These are phyloP conservation scores for Agaricus sinodeliciosus DNA, from an alignment of 768 basidiomycete genomes.

Conservation along the genomic window DNA sequence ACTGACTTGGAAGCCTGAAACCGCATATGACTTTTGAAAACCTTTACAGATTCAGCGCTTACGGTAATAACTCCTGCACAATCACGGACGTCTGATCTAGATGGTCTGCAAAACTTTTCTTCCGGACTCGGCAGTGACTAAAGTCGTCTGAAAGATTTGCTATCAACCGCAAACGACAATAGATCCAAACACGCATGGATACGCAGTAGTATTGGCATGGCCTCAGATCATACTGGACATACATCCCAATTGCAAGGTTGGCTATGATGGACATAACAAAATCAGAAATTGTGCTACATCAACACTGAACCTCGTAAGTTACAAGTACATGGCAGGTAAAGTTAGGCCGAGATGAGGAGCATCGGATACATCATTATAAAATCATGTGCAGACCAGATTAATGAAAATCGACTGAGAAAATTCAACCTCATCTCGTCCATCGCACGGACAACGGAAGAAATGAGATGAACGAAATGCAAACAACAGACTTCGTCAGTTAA, in stretches of 20 bases:
- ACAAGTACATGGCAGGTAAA: not conserved
- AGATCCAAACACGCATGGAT: no score
- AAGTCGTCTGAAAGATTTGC: no score
- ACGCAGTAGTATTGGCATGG: not conserved
- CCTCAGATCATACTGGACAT: not conserved
- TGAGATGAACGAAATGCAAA: not conserved
- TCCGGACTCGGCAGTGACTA: no score
- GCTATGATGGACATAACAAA: not conserved
- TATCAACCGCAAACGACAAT: no score
- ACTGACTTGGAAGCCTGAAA: no score
- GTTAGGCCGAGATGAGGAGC: not conserved
- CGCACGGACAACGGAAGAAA: not conserved
- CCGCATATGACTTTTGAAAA: no score
- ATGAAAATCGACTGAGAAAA: not conserved
- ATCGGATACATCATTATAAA: not conserved
- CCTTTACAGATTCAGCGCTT: no score
- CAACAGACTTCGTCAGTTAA: conserved; percentile 15
- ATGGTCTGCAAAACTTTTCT: no score
- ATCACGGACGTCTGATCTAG: no score
- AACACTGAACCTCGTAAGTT: conserved; percentile 9
- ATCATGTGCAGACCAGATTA: not conserved
- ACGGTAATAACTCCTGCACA: no score
- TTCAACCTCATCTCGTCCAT: not conserved
- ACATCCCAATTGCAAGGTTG: no score
- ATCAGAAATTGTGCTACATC: conserved; percentile 1